These are phyloP conservation scores for Auriscalpium microsporum DNA, from an alignment of 768 basidiomycete genomes.

Conservation along the genomic window DNA sequence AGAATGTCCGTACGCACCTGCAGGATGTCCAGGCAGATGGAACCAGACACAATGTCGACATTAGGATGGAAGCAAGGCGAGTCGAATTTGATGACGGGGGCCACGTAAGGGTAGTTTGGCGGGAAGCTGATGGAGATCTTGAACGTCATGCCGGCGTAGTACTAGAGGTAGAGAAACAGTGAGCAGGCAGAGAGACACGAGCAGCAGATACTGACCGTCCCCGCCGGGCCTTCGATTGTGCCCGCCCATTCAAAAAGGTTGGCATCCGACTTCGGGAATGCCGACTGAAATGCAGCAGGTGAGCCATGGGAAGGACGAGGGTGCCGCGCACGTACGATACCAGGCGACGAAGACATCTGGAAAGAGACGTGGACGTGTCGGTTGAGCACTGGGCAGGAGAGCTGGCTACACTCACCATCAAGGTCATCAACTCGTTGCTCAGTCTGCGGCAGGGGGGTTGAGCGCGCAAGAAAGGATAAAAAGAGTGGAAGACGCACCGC, in stretches of 20 bases:
- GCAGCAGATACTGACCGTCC: slow-evolving; percentile 45
- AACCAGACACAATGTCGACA: slow-evolving; percentile 68
- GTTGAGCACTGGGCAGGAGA: not conserved
- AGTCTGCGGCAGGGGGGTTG: slow-evolving; percentile 35
- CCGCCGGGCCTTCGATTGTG: slow-evolving; percentile 74
- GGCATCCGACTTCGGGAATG: slow-evolving; percentile 80
- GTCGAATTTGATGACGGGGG: slow-evolving; percentile 81
- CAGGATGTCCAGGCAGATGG: slow-evolving; percentile 82
- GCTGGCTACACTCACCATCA: slow-evolving; percentile 54
- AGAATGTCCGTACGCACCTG: slow-evolving; percentile 39
- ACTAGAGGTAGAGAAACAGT: slow-evolving; percentile 29
- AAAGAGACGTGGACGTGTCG: not conserved
- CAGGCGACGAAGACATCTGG: slow-evolving; percentile 85
- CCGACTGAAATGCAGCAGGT: slow-evolving; percentile 44
- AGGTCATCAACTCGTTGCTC: slow-evolving; percentile 77
- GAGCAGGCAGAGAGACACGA: slow-evolving; percentile 1
- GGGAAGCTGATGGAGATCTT: slow-evolving; percentile 82
- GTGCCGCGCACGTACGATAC: slow-evolving; percentile 52
- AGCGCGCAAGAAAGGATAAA: slow-evolving; percentile 1
- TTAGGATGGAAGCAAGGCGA: slow-evolving; percentile 90
- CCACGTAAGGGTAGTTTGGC: slow-evolving; percentile 78
- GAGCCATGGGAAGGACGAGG: not conserved
- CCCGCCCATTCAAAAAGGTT: slow-evolving; percentile 89
- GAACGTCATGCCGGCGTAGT: slow-evolving; percentile 74
- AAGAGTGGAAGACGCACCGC: slow-evolving; percentile 38